Evolutionary conservation across 176 grass and related monocot species (phyloP), one percentile per base, ranked within the genome.

Genomic region (Oryza longistaminata): DNA sequence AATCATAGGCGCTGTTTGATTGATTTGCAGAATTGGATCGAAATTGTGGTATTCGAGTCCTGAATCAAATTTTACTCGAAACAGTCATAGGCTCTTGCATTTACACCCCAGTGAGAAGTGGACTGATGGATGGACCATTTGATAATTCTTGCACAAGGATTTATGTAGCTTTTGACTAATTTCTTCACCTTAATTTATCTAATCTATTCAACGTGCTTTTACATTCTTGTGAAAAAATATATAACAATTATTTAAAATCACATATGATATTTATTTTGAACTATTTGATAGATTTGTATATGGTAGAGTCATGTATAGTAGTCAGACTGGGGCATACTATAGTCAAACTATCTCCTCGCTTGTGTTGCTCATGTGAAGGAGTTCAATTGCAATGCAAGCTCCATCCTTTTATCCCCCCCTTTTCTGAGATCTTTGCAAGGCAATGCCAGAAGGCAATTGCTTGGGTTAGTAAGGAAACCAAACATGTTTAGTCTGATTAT

Each of bases 401-500:
- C 19, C 53, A 58, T 58, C 14, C 2, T 40, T 40, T 40, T 40
- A 31, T 8, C 7, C 39, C 39, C 39, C 39, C 39, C 39, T 7
- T 40, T 49, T 49, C 10, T 49, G 46, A 49, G 46, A 49, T 15
- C 46, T 49, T 49, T 49, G 46, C 46, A 49, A 43, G 42, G 69
- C 68, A 71, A 42, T 35, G 8, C 22, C 58, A 58, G 34, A 72
- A 26, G 68, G 39, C 33, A 43, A 82, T 9, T 82, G 1, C 16
- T 16, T 43, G 55, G 19, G 45, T 70, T 70, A 70, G 21, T 9
- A 40, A 81, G 49, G 44, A 58, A 52, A 27, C 42, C 26, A 39
- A 73, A 62, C 7, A 13, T 64, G 50, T 10, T 82, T 64, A 60
- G 55, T 58, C 73, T 73, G 33, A 67, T 83, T 50, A 68, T 71